Percentiles rank a stretch among this genome's conserved stretches.
Evolutionary conservation across 306 rosid genomes (phyloP).

Genomic region (Vigna radiata): DNA sequence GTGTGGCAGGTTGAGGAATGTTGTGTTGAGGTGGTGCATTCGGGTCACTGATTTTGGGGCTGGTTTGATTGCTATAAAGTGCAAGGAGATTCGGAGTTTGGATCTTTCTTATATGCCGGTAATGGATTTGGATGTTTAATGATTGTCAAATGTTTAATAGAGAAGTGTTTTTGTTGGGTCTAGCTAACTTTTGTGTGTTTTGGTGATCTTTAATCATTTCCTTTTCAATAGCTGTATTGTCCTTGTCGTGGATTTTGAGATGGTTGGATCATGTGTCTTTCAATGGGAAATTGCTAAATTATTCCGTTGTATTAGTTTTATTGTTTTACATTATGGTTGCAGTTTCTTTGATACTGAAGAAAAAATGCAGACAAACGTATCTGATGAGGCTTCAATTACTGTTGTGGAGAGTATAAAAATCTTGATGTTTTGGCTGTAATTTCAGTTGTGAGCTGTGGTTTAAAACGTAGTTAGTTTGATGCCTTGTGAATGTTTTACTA

Average conservation of each 20-base stretch:
- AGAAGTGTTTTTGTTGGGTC: neutral
- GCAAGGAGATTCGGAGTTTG: conserved; percentile 63
- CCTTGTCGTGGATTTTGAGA: neutral
- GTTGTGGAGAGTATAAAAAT: neutral
- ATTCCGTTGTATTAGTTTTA: neutral
- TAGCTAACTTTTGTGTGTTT: neutral
- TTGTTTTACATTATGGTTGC: neutral
- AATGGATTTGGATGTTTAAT: neutral
- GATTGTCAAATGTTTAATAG: neutral
- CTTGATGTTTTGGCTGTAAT: neutral
- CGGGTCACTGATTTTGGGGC: conserved; percentile 71
- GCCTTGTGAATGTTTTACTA: neutral
- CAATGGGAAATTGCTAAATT: conserved; percentile 1
- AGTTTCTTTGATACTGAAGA: neutral
- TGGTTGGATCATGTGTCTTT: neutral
- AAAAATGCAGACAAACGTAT: neutral
- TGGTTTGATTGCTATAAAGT: conserved; percentile 71
- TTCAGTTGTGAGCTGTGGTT: neutral
- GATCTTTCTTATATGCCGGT: conserved; percentile 90
- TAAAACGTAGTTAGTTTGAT: neutral
- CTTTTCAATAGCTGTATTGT: neutral
- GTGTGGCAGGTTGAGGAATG: conserved; percentile 59
- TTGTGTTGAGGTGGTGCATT: conserved; percentile 73
- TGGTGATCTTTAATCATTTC: conserved; percentile 20
- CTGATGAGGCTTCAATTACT: neutral